These are phyloP conservation scores for Ettlia oleoabundans DNA, from an alignment of 139 green algal species.

Conservation along the genomic window DNA sequence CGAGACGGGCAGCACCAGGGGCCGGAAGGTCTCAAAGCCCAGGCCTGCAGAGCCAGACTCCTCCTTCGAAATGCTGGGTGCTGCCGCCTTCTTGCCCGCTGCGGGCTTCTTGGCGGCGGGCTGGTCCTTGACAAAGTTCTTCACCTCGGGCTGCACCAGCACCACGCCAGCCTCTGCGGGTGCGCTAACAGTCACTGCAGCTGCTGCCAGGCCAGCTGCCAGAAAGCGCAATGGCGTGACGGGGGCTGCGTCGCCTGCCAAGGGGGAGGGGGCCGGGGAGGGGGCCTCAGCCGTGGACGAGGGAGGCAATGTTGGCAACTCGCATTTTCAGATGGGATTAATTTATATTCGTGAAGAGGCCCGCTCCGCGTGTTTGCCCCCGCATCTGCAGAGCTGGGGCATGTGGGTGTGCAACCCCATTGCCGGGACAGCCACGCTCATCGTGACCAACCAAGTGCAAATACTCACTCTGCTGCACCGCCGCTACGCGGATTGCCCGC, in stretches of 20 bases:
- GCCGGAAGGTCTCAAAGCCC: conserved; percentile 27
- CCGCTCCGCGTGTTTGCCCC: no score
- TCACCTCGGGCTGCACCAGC: conserved; percentile 45
- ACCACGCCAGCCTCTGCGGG: conserved; percentile 37
- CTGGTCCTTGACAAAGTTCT: conserved; percentile 49
- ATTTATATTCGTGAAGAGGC: no score
- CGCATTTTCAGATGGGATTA: neutral
- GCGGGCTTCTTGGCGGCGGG: conserved; percentile 10
- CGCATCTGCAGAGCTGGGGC: no score
- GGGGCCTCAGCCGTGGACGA: neutral
- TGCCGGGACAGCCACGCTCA: no score
- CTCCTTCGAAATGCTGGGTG: conserved; percentile 44
- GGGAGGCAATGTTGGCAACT: neutral
- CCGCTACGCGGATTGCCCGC: neutral
- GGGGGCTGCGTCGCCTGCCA: conserved; percentile 4
- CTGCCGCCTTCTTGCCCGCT: conserved; percentile 42
- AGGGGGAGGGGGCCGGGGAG: neutral
- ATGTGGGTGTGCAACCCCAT: neutral
- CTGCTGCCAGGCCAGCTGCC: conserved; percentile 25
- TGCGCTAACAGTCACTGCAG: neutral
- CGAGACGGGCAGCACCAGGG: conserved; percentile 32
- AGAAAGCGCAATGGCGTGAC: conserved; percentile 27
- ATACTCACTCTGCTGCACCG: neutral
- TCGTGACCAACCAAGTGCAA: no score
- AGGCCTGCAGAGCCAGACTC: conserved; percentile 36